Evolutionary conservation across 495 filamentous ascomycete species (phyloP).

Genomic region (Hypoxylon trugodes): DNA sequence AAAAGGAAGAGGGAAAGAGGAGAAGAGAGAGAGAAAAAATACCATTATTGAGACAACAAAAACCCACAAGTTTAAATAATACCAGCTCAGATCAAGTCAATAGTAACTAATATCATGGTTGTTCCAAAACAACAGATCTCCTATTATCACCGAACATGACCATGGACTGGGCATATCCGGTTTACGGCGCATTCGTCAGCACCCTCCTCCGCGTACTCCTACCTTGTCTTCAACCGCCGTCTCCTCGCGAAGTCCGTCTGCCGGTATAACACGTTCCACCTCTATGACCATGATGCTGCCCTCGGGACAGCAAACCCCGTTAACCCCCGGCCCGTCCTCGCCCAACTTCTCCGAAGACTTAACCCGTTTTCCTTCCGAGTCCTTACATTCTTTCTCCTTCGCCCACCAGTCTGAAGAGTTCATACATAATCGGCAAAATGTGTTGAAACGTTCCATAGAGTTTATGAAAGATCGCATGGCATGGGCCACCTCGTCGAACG

Average conservation of each 20-base stretch:
- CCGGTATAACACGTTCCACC: slow-evolving; percentile 66
- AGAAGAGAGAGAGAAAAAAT: slow-evolving; percentile 19
- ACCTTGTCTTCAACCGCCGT: slow-evolving; percentile 66
- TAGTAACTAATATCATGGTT: slow-evolving; percentile 36
- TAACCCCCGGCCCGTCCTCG: slow-evolving; percentile 68
- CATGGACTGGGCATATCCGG: slow-evolving; percentile 73
- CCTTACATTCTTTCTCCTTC: slow-evolving; percentile 98
- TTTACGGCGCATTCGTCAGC: slow-evolving; percentile 90
- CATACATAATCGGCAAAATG: slow-evolving; percentile 89
- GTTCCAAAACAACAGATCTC: slow-evolving; percentile 49
- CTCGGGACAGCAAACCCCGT: slow-evolving; percentile 47
- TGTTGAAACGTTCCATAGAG: slow-evolving; percentile 92
- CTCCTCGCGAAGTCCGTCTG: slow-evolving; percentile 69
- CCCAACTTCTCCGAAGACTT: slow-evolving; percentile 88
- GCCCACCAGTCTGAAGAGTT: slow-evolving; percentile 93
- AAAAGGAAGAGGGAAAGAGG: slow-evolving; percentile 1
- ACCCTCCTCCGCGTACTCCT: slow-evolving; percentile 66
- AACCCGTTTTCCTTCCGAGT: slow-evolving; percentile 91
- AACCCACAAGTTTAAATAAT: slow-evolving; percentile 13
- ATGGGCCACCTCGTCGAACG: slow-evolving; percentile 67
- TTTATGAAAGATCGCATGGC: slow-evolving; percentile 96
- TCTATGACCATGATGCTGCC: slow-evolving; percentile 67
- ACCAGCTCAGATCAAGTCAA: slow-evolving; percentile 7
- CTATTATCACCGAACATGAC: slow-evolving; percentile 65
- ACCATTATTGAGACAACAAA: too few species aligned